Evolutionary conservation across 2,329 filamentous ascomycete species (phyloP).

Genomic region (Elsinoe batatas): DNA sequence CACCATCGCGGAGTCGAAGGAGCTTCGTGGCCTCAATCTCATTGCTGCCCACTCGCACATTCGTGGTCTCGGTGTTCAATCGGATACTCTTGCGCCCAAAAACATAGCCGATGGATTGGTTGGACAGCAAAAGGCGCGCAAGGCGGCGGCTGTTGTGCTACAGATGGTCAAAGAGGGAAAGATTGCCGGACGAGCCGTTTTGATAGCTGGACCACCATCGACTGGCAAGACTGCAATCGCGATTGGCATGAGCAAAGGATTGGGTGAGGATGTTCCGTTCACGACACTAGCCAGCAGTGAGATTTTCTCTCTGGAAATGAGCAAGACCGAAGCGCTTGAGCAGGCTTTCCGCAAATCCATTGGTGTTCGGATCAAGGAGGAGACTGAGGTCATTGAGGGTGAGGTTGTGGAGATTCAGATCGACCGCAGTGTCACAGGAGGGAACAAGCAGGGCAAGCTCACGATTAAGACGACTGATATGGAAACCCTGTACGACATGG

Average conservation of each 20-base stretch:
- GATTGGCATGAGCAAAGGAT: constrained; percentile 96
- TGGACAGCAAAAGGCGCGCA: constrained; percentile 90
- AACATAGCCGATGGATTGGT: constrained; percentile 83
- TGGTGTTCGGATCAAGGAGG: constrained; percentile 94
- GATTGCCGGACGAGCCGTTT: constrained; percentile 86
- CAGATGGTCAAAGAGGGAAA: constrained; percentile 99
- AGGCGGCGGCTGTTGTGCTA: constrained; percentile 89
- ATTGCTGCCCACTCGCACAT: constrained; percentile 98
- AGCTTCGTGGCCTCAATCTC: constrained; percentile 91
- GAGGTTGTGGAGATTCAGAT: constrained; percentile 99
- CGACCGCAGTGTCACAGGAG: constrained; percentile 89
- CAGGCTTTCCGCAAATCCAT: constrained; percentile 99
- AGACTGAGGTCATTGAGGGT: constrained; percentile 98
- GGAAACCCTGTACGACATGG: constrained; percentile 99
- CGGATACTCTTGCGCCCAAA: constrained; percentile 80
- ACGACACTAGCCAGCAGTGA: constrained; percentile 92
- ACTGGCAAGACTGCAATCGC: constrained; percentile 98
- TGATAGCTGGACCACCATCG: constrained; percentile 91
- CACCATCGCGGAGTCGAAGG: constrained; percentile 89
- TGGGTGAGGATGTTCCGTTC: constrained; percentile 90
- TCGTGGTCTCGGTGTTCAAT: constrained; percentile 85
- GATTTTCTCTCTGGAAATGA: constrained; percentile 98
- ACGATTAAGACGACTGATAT: constrained; percentile 99
- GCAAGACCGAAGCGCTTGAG: constrained; percentile 94
- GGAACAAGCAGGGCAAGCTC: constrained; percentile 96